Evolutionary conservation across 495 filamentous ascomycete genomes (phyloP).

Genomic region (Corynascus novoguineensis): DNA sequence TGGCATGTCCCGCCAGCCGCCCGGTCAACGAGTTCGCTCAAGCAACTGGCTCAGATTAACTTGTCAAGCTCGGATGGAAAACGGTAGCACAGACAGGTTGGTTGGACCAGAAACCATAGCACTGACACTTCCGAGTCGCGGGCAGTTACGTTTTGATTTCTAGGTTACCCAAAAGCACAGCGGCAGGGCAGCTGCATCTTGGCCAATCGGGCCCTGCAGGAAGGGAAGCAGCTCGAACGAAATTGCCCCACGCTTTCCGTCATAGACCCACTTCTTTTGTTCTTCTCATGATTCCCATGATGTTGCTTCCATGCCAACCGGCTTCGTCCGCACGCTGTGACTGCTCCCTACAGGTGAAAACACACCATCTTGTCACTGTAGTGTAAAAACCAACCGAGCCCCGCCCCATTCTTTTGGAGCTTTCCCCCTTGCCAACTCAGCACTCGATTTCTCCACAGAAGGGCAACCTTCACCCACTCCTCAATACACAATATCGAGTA

Average conservation of each 20-base stretch:
- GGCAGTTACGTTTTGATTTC: neutral
- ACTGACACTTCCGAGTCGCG: neutral
- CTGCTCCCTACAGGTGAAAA: neutral
- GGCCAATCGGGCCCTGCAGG: conserved; percentile 7
- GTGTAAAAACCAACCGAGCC: conserved; percentile 4
- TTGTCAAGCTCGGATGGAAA: neutral
- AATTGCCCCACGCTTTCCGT: conserved; percentile 15
- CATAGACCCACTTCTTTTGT: conserved; percentile 25
- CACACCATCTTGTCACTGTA: neutral
- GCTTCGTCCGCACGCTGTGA: neutral
- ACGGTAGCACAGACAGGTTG: neutral
- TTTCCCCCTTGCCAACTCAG: neutral
- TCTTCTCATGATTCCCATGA: conserved; percentile 19
- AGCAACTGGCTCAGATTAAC: neutral
- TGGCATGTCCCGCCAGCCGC: conserved; percentile 21
- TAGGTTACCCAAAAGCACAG: neutral
- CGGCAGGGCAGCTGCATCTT: neutral
- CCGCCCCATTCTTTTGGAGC: neutral
- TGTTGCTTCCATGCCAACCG: conserved; percentile 16
- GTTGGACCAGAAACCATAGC: neutral
- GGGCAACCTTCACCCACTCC: neutral
- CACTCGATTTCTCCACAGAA: neutral
- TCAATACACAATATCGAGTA: conserved; percentile 29
- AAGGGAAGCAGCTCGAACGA: conserved; percentile 1
- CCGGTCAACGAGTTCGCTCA: neutral